phyloP scores from a whole-genome alignment of 2,329 filamentous ascomycete genomes.

The Xylariaceae sp. region DNA sequence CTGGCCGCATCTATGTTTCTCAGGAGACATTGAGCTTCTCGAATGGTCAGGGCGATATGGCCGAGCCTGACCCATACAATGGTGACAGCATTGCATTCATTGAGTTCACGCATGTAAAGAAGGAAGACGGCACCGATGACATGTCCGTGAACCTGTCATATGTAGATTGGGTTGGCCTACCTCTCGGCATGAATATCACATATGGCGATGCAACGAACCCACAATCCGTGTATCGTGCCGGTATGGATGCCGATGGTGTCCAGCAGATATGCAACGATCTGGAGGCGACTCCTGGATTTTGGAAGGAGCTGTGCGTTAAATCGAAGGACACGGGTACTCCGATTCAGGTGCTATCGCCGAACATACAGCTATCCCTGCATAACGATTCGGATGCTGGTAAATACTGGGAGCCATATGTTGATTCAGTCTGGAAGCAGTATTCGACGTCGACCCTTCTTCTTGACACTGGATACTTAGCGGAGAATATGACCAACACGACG shows the following conservation, averaged over 20 bases:
- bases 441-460: constrained; percentile 34
- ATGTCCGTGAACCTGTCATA: constrained; percentile 46
- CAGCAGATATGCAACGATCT: constrained; percentile 38
- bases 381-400: constrained; percentile 17
- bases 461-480: constrained; percentile 36
- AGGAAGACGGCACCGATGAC: constrained; percentile 24
- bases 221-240: constrained; percentile 32
- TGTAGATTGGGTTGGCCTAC: constrained; percentile 49
- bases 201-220: constrained; percentile 27
- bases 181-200: constrained; percentile 44
- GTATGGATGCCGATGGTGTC: constrained; percentile 36
- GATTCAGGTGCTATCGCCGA: constrained; percentile 43
- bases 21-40: constrained; percentile 13
- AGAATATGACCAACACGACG: constrained; percentile 13
- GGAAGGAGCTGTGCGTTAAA: constrained; percentile 39
- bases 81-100: constrained; percentile 12
- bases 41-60: not conserved
- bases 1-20: constrained; percentile 15
- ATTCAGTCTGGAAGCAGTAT: constrained; percentile 42
- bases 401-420: constrained; percentile 44
- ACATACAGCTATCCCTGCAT: constrained; percentile 31
- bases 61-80: constrained; percentile 17
- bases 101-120: constrained; percentile 10
- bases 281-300: constrained; percentile 33
- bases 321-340: constrained; percentile 34